Conservation (phyloP, 352 stramenopile genomes). For the Globisporangium spinosum region DNA sequence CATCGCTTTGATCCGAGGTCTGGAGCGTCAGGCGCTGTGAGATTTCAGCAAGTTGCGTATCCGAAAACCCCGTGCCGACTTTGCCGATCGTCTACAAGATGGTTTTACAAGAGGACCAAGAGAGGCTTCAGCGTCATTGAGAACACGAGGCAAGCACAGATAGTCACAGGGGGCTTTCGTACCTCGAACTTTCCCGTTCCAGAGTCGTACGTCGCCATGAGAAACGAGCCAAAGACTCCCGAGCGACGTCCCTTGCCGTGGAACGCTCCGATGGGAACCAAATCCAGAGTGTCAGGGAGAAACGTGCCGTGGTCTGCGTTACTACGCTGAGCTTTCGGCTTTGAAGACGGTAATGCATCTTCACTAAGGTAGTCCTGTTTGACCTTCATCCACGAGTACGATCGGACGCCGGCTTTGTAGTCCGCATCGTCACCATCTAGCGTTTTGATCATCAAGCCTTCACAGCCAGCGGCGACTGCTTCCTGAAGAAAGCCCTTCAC, state of each 20-base stretch:
- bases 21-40: constrained; percentile 43
- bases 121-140: constrained; percentile 2
- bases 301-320: constrained; percentile 43
- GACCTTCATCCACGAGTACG: constrained; percentile 84
- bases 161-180: background rate
- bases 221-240: constrained; percentile 96
- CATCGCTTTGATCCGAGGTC: constrained; percentile 31
- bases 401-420: constrained; percentile 67
- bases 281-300: constrained; percentile 91
- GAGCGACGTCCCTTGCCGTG: constrained; percentile 93
- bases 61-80: constrained; percentile 97
- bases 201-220: constrained; percentile 96
- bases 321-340: background rate
- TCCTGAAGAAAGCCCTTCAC: constrained; percentile 41
- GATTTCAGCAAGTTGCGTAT: constrained; percentile 89
- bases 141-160: background rate
- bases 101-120: background rate
- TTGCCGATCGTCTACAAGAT: constrained; percentile 71
- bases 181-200: constrained; percentile 94
- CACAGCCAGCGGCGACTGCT: constrained; percentile 58
- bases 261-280: constrained; percentile 98
- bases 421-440: constrained; percentile 42
- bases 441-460: constrained; percentile 79
- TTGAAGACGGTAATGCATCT: constrained; percentile 7
- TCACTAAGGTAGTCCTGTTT: constrained; percentile 75